Evolutionary conservation across 2,329 filamentous ascomycete genomes (phyloP), one percentile per base, ranked within the genome.

Genomic region (Sporothrix phasma): DNA sequence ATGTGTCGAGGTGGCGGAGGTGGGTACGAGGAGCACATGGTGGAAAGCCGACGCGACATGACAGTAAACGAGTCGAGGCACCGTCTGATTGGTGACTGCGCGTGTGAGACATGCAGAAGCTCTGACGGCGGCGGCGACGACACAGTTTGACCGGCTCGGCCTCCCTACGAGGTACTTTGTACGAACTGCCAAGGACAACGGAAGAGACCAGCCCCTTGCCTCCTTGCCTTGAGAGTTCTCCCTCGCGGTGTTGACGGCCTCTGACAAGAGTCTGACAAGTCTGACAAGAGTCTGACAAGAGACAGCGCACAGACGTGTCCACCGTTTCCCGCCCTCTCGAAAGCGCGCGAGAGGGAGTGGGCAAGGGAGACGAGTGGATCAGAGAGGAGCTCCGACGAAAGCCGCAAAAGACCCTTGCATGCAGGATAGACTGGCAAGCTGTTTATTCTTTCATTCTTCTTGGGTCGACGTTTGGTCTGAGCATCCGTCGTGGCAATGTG

Each of bases 1-100:
- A 39, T 56, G 51, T 56, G 51, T 54, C 31, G 49, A 54, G 51
- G 19, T 24, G 51, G 51, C 51, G 51, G 51, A 54, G 31, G 51
- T 39, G 31, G 31, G 31, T n/a, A 43, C 6, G 31, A 5, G 15
- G 22, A 7, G 29, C 5, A 5, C 15, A 17, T 17, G 2, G 13
- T 19, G n/a, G 17, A 49, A 29, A 26, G 46, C 11, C 1, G 11
- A n/a, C 19, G 10, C 26, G n/a, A n/a, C n/a, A n/a, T n/a, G n/a
- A n/a, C n/a, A n/a, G n/a, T n/a, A n/a, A 11, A 22, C 8, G 45
- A 24, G 34, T 54, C 19, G 51, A 5, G 10, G 17, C 2, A n/a
- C n/a, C n/a, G 11, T 39, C 29, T 39, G 13, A 56, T 51, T 51
- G 47, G 26, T 34, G 47, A 26, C n/a, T 3, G 34, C 10, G 3